Percentiles rank a stretch among this genome's conserved stretches.
phyloP scores from a whole-genome alignment of 176 grass and related monocot species.

The Carex littledalei region DNA sequence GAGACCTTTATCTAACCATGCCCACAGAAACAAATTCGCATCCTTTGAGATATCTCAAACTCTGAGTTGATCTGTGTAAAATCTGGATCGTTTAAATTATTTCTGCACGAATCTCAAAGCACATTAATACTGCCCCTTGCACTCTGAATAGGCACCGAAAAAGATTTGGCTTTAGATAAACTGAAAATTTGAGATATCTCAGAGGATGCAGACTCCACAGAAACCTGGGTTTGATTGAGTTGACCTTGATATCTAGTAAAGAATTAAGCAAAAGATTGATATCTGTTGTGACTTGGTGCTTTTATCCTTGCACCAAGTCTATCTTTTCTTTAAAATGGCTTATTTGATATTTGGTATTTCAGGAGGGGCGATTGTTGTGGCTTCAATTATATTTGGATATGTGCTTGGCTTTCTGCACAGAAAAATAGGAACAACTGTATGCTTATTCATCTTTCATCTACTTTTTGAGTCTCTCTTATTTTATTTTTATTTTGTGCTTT shows the following conservation, averaged over 20 bases:
- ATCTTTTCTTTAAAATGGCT: not conserved
- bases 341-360: conserved; percentile 23
- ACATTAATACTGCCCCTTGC: too few relatives aligned
- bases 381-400: conserved; percentile 80
- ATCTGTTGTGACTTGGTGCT: not conserved
- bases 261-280: not conserved
- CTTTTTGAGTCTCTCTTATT: not conserved
- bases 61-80: too few relatives aligned
- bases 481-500: not conserved
- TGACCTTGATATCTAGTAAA: not conserved
- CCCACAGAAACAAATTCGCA: not conserved
- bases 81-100: too few relatives aligned
- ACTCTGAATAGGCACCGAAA: too few relatives aligned
- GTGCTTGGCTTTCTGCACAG: conserved; percentile 86
- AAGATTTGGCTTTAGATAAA: too few relatives aligned
- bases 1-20: conserved; percentile 2
- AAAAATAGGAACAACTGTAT: conserved; percentile 50
- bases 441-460: not conserved
- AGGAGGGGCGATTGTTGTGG: conserved; percentile 65
- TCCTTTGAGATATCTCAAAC: too few relatives aligned
- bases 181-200: too few relatives aligned
- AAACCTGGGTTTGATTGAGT: conserved; percentile 2
- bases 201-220: not conserved
- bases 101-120: too few relatives aligned
- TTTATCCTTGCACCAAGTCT: not conserved